Conservation (phyloP, 2,329 filamentous ascomycete species). For the Tolypocladium paradoxum region DNA sequence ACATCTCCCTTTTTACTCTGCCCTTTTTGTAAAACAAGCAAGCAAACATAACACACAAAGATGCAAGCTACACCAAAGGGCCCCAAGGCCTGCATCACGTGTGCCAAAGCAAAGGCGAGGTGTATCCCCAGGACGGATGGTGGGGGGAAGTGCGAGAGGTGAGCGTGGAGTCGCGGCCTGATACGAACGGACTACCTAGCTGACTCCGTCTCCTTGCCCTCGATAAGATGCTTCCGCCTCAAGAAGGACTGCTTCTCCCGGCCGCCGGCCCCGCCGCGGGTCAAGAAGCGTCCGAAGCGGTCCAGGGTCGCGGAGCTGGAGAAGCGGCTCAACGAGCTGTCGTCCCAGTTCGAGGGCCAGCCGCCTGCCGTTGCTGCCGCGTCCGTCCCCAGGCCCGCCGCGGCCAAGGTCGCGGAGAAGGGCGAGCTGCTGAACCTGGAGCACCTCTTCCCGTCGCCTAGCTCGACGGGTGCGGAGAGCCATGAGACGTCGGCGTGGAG, state of each 20-base stretch:
- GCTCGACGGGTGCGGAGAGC: conserved; percentile 10
- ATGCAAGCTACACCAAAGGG: conserved; percentile 26
- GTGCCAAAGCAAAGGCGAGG: conserved; percentile 40
- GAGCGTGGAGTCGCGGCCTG: conserved; percentile 6
- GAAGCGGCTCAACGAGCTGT: conserved; percentile 37
- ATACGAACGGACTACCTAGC: not conserved
- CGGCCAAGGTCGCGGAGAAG: conserved; percentile 5
- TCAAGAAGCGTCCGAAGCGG: conserved; percentile 34
- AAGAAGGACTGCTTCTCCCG: conserved; percentile 35
- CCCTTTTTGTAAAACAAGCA: not conserved
- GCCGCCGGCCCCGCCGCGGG: conserved; percentile 34
- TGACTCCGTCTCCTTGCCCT: not conserved
- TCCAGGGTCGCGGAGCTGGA: conserved; percentile 40
- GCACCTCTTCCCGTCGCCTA: conserved; percentile 24
- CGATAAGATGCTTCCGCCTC: conserved; percentile 34
- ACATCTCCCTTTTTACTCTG: not conserved
- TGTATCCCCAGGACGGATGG: conserved; percentile 32
- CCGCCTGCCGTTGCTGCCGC: conserved; percentile 6
- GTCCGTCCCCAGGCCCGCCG: conserved; percentile 4
- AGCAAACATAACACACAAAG: not conserved
- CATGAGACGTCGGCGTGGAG: conserved; percentile 11
- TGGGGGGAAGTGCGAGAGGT: conserved; percentile 37
- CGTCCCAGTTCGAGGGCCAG: conserved; percentile 28
- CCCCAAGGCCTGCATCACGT: conserved; percentile 38
- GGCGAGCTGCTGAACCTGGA: conserved; percentile 16